Evolutionary conservation across 768 basidiomycete genomes (phyloP).

Genomic region (Phylloporus scabripes): DNA sequence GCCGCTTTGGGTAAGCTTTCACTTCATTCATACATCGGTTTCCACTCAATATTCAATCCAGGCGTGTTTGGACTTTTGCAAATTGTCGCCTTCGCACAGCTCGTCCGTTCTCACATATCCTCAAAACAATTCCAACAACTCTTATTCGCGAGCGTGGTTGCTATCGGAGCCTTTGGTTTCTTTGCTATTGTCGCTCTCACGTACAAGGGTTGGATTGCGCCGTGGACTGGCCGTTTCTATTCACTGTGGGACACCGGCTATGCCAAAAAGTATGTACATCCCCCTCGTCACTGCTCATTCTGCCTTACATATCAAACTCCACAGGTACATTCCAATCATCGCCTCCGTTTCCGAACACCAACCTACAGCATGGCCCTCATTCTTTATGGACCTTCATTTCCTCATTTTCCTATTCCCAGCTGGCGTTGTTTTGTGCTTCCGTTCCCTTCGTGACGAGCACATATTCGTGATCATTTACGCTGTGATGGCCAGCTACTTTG

Average conservation of each 20-base stretch:
- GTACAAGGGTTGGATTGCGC: conserved; percentile 92
- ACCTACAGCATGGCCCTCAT: conserved; percentile 98
- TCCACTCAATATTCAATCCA: conserved; percentile 28
- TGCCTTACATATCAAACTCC: conserved; percentile 1
- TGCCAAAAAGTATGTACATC: conserved; percentile 76
- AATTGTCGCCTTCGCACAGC: conserved; percentile 88
- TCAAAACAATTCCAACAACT: conserved; percentile 89
- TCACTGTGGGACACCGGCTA: conserved; percentile 99
- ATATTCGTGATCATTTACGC: conserved; percentile 98
- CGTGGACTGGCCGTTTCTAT: conserved; percentile 99
- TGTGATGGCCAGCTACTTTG: conserved; percentile 94
- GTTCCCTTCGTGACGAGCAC: conserved; percentile 91
- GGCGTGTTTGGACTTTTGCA: conserved; percentile 95
- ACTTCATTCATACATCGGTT: not conserved
- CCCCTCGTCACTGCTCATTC: not conserved
- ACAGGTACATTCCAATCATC: conserved; percentile 92
- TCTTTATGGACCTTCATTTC: conserved; percentile 99
- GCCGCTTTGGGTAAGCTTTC: conserved; percentile 74
- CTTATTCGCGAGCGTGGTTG: conserved; percentile 62
- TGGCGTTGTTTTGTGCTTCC: conserved; percentile 92
- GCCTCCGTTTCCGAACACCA: conserved; percentile 99
- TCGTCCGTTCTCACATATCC: conserved; percentile 84
- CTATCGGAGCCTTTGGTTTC: conserved; percentile 65
- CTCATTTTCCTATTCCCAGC: conserved; percentile 98
- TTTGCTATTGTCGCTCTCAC: conserved; percentile 75